Evolutionary conservation across 179 eudicot genomes (phyloP).

Genomic region (Beta lomatogona): DNA sequence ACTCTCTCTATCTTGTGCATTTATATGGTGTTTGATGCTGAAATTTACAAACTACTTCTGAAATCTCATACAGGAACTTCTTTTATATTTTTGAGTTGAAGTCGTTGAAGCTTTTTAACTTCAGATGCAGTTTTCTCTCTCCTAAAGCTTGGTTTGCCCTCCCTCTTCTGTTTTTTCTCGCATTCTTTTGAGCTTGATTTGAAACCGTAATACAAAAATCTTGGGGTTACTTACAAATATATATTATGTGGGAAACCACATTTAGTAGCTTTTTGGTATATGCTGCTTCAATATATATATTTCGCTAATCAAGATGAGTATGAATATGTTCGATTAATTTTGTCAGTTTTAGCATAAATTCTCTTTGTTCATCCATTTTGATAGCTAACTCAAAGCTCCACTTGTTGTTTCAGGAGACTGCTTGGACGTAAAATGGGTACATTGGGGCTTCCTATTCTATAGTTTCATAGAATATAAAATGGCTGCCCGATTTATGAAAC

Average conservation of each 20-base stretch:
- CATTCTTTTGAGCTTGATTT: neutral
- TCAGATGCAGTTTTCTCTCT: neutral
- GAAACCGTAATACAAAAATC: neutral
- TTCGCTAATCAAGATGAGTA: neutral
- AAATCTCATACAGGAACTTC: neutral
- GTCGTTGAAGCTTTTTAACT: neutral
- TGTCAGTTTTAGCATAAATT: neutral
- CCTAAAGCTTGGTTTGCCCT: neutral
- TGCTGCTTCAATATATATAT: neutral
- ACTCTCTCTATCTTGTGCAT: neutral
- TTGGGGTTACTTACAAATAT: neutral
- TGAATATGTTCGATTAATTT: neutral
- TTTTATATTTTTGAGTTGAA: neutral
- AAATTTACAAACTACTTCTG: neutral
- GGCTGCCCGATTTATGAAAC: slow-evolving; percentile 13
- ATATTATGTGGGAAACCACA: neutral
- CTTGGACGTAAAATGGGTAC: neutral
- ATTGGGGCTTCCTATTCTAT: neutral
- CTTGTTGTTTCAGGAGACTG: neutral
- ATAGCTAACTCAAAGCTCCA: neutral
- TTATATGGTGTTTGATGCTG: neutral
- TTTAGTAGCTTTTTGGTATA: no score
- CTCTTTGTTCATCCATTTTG: neutral
- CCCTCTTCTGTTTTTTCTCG: neutral
- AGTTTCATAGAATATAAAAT: slow-evolving; percentile 4